Conservation (phyloP, 192 early-diverging fungal genomes). For the Coemansia reversa region DNA sequence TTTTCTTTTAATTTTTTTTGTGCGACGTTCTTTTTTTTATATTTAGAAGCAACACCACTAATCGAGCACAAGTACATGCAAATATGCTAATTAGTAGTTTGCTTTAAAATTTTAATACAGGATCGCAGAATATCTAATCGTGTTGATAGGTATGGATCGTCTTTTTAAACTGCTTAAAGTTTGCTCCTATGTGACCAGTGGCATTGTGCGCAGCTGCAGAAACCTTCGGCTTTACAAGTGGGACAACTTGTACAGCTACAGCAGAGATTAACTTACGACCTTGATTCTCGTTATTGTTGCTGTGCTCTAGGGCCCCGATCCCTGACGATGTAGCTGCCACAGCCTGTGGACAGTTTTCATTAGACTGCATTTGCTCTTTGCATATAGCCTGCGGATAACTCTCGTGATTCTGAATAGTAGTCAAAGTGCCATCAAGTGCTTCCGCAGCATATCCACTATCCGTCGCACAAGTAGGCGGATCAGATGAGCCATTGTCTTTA, state of each 20-base stretch:
- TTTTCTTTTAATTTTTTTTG: constrained; percentile 3
- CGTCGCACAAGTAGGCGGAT: not conserved
- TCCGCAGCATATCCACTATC: not conserved
- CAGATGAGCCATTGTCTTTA: not conserved
- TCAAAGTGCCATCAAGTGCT: not conserved
- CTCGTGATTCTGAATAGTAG: not conserved
- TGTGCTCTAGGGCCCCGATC: not conserved
- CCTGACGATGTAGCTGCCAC: not conserved
- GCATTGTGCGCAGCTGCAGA: not conserved
- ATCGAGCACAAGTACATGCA: too few relatives aligned
- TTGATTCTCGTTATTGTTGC: not conserved
- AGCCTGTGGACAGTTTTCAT: not conserved
- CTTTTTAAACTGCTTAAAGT: constrained; percentile 49
- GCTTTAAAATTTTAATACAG: not conserved
- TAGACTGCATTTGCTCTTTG: not conserved
- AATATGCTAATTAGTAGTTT: not conserved
- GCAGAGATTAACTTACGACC: not conserved
- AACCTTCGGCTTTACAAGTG: constrained; percentile 9
- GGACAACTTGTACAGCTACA: not conserved
- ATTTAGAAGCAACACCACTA: not conserved
- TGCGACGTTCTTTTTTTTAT: too few relatives aligned
- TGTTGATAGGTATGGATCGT: constrained; percentile 33
- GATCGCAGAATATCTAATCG: not conserved
- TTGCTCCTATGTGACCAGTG: not conserved
- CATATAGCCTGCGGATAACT: not conserved